phyloP scores from a whole-genome alignment of 345 rosid genomes.

The Populus nigra region DNA sequence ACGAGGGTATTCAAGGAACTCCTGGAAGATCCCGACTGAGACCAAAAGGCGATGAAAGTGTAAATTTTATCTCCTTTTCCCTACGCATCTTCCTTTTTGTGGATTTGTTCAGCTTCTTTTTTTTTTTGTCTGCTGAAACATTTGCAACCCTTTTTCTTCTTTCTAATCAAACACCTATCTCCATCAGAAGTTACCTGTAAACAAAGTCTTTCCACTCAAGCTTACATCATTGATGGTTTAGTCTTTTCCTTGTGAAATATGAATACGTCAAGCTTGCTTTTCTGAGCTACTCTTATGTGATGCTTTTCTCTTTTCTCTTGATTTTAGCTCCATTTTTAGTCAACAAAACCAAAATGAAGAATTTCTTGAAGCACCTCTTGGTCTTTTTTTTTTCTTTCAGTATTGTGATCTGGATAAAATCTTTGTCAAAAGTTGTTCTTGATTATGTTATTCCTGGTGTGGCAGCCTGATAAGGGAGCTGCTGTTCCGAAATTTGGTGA shows the following conservation, averaged over 20 bases:
- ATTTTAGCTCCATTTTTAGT: background rate
- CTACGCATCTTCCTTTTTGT: background rate
- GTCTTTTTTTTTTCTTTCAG: background rate
- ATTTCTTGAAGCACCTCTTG: background rate
- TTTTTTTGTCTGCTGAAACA: background rate
- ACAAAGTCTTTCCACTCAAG: background rate
- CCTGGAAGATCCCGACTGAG: conserved; percentile 56
- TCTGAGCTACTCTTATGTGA: background rate
- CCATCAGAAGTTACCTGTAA: background rate
- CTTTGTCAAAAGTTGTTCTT: conserved; percentile 4
- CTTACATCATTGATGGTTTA: background rate
- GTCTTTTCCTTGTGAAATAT: background rate
- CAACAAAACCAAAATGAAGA: background rate
- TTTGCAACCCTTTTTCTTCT: background rate
- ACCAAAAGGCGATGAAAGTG: conserved; percentile 69
- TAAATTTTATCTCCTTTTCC: conserved; percentile 31
- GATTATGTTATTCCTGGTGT: conserved; percentile 11
- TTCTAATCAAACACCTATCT: background rate
- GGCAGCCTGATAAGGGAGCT: conserved; percentile 63
- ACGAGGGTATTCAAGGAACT: conserved; percentile 58
- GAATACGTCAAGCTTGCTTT: background rate
- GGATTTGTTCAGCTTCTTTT: background rate
- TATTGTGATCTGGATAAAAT: background rate
- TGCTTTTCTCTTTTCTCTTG: background rate
- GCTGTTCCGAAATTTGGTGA: conserved; percentile 91